These are phyloP conservation scores for Botrytis tulipae DNA, from an alignment of 2,329 filamentous ascomycete species.

Conservation along the genomic window DNA sequence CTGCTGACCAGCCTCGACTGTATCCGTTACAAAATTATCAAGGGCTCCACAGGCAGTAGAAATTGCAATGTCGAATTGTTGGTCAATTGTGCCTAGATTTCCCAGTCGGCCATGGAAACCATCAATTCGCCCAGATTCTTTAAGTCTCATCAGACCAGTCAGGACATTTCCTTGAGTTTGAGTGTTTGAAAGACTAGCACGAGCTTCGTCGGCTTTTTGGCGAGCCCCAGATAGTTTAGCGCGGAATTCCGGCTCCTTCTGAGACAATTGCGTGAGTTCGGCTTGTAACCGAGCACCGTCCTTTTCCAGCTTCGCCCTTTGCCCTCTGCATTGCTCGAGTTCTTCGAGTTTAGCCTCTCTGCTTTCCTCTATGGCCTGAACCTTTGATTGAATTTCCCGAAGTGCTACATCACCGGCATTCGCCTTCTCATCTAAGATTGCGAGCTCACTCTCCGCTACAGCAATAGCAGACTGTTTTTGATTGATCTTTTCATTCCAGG, in stretches of 20 bases:
- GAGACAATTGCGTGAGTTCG: conserved; percentile 68
- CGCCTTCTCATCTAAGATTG: conserved; percentile 85
- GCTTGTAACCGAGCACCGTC: conserved; percentile 70
- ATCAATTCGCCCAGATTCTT: conserved; percentile 93
- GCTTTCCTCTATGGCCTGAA: conserved; percentile 68
- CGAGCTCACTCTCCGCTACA: conserved; percentile 90
- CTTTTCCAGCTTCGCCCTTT: conserved; percentile 70
- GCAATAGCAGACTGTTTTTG: conserved; percentile 93
- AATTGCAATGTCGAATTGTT: conserved; percentile 95
- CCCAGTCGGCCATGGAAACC: conserved; percentile 95
- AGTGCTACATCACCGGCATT: conserved; percentile 83
- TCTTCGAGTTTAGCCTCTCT: conserved; percentile 69
- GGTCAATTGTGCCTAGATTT: conserved; percentile 89
- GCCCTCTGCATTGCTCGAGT: conserved; percentile 70
- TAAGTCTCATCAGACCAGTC: conserved; percentile 87
- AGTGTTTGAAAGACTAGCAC: conserved; percentile 82
- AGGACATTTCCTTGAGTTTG: conserved; percentile 93
- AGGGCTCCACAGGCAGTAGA: conserved; percentile 90
- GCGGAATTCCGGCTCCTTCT: conserved; percentile 79
- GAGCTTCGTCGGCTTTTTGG: conserved; percentile 94
- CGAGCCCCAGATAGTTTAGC: conserved; percentile 83
- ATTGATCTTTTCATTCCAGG: conserved; percentile 96
- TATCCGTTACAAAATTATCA: conserved; percentile 96
- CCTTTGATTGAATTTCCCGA: conserved; percentile 78
- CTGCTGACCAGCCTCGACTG: conserved; percentile 92